Conservation (phyloP, 2,329 filamentous ascomycete species). For the Dactylellina haptotyla region DNA sequence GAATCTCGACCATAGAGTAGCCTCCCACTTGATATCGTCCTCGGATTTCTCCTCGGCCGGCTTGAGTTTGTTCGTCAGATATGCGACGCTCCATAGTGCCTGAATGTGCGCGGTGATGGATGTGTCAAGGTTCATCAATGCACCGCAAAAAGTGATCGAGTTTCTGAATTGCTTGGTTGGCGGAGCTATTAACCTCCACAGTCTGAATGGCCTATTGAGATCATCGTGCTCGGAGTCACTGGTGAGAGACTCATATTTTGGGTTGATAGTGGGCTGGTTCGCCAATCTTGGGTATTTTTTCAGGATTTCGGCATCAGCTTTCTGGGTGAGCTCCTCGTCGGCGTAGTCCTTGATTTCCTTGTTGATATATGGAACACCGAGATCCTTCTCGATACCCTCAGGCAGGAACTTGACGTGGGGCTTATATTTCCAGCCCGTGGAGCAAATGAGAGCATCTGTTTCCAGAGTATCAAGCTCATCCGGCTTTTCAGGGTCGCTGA, state of each 20-base stretch:
- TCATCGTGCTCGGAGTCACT: slow-evolving; percentile 41
- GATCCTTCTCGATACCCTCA: slow-evolving; percentile 63
- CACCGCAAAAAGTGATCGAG: slow-evolving; percentile 64
- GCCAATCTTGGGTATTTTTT: slow-evolving; percentile 66
- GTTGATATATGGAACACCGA: slow-evolving; percentile 65
- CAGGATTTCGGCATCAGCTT: slow-evolving; percentile 68
- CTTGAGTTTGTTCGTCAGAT: slow-evolving; percentile 68
- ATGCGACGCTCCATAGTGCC: slow-evolving; percentile 74
- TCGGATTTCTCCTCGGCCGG: slow-evolving; percentile 58
- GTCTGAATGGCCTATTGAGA: slow-evolving; percentile 45
- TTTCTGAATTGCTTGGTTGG: slow-evolving; percentile 50
- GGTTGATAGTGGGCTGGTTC: slow-evolving; percentile 66
- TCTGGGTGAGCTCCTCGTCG: slow-evolving; percentile 61
- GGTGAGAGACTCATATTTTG: slow-evolving; percentile 63
- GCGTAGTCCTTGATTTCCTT: slow-evolving; percentile 59
- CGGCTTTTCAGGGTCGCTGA: slow-evolving; percentile 60
- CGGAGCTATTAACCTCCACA: slow-evolving; percentile 47
- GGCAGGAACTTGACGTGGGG: slow-evolving; percentile 68
- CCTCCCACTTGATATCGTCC: slow-evolving; percentile 65
- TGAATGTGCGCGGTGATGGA: slow-evolving; percentile 64
- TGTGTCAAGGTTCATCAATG: slow-evolving; percentile 63
- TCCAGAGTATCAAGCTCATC: slow-evolving; percentile 64
- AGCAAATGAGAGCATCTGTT: slow-evolving; percentile 68
- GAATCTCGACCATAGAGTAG: slow-evolving; percentile 74
- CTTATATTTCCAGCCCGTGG: slow-evolving; percentile 68